These are phyloP conservation scores for Stemphylium vesicarium DNA, from an alignment of 2,329 filamentous ascomycete genomes.

Conservation along the genomic window DNA sequence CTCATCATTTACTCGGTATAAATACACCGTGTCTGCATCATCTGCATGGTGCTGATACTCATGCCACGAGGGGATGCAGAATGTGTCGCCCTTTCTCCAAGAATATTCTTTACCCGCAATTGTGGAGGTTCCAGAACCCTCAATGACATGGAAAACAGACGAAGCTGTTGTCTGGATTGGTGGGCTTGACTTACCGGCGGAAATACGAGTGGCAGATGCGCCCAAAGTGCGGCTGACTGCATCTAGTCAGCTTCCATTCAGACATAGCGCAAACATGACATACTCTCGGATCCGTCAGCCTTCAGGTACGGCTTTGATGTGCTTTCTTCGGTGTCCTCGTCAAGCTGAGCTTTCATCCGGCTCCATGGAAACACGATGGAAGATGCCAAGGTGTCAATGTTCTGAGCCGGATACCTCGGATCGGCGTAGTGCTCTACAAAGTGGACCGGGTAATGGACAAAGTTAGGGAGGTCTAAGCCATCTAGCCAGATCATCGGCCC, in stretches of 20 bases:
- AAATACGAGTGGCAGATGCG: conserved; percentile 55
- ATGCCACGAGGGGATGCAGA: conserved; percentile 62
- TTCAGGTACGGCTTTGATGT: background rate
- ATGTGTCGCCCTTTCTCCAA: conserved; percentile 62
- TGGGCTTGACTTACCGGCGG: conserved; percentile 47
- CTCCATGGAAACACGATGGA: conserved; percentile 59
- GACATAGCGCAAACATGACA: background rate
- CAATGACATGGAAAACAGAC: conserved; percentile 60
- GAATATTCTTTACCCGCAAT: conserved; percentile 49
- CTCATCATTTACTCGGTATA: conserved; percentile 63
- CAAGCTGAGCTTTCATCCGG: conserved; percentile 48
- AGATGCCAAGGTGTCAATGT: conserved; percentile 35
- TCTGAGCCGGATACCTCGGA: conserved; percentile 53
- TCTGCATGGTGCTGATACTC: conserved; percentile 56
- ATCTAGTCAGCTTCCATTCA: background rate
- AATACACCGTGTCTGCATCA: conserved; percentile 49
- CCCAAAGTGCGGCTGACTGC: conserved; percentile 57
- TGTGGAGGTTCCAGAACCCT: conserved; percentile 52
- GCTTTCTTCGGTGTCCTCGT: background rate
- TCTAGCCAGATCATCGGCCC: conserved; percentile 65
- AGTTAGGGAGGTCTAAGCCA: conserved; percentile 61
- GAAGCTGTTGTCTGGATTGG: conserved; percentile 58
- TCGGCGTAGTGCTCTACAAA: conserved; percentile 61
- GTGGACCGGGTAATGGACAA: conserved; percentile 59
- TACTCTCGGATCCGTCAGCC: background rate